A percentile compares a stretch with the other conserved stretches of the same genome.
Evolutionary conservation across 1,139 yeast species (phyloP).

Genomic region (Protomyces arabidopsidicola): DNA sequence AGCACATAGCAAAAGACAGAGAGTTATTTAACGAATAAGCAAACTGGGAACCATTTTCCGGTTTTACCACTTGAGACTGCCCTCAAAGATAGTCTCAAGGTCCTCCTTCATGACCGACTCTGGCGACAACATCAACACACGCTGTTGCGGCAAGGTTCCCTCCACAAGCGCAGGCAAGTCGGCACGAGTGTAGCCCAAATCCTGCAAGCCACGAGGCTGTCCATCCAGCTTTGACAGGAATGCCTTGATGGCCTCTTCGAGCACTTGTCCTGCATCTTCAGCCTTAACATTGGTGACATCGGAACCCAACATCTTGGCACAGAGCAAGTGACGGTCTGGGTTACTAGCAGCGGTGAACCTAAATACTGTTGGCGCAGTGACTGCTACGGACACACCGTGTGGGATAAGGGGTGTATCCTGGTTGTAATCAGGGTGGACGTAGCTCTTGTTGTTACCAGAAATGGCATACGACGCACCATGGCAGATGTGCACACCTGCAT

Average conservation of each 20-base stretch:
- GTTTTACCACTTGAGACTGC: slow-evolving; percentile 14
- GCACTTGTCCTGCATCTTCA: slow-evolving; percentile 44
- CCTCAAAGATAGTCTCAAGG: slow-evolving; percentile 35
- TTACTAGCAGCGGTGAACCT: slow-evolving; percentile 43
- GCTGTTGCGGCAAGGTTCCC: slow-evolving; percentile 44
- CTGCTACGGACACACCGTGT: slow-evolving; percentile 45
- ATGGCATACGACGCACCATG: slow-evolving; percentile 45
- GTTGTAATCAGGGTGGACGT: slow-evolving; percentile 42
- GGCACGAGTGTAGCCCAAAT: slow-evolving; percentile 39
- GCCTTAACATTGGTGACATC: slow-evolving; percentile 41
- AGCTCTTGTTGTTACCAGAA: slow-evolving; percentile 42
- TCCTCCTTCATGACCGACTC: slow-evolving; percentile 37
- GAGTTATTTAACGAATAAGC: background rate
- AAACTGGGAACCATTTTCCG: too few relatives aligned
- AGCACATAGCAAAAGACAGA: background rate
- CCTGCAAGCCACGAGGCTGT: slow-evolving; percentile 42
- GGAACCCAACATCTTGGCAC: slow-evolving; percentile 43
- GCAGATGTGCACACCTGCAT: slow-evolving; percentile 45
- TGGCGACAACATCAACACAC: slow-evolving; percentile 43
- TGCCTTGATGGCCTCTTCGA: slow-evolving; percentile 41
- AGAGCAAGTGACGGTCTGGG: slow-evolving; percentile 43
- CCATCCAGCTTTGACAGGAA: slow-evolving; percentile 41
- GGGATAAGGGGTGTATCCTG: slow-evolving; percentile 44
- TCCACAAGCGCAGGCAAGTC: slow-evolving; percentile 42
- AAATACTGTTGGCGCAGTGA: slow-evolving; percentile 45